phyloP scores from a whole-genome alignment of 2,329 filamentous ascomycete genomes.

The Grosmannia penicillata region DNA sequence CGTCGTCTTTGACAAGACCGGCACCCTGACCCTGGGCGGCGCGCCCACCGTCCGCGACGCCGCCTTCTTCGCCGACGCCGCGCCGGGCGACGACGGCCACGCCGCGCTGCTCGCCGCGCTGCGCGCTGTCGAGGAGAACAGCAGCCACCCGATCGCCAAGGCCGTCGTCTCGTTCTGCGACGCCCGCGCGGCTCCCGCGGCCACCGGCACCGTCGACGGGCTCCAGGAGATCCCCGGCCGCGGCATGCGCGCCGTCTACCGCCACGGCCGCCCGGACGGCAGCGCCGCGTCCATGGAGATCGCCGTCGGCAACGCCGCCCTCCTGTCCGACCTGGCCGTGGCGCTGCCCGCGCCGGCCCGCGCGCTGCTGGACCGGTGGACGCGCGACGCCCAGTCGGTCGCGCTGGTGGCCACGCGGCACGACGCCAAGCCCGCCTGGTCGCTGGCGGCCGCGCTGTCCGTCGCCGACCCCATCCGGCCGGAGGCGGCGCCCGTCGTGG shows the following conservation, averaged over 20 bases:
- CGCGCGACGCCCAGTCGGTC: slow-evolving; percentile 47
- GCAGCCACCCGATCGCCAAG: slow-evolving; percentile 60
- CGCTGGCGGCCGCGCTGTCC: slow-evolving; percentile 52
- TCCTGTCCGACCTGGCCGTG: slow-evolving; percentile 41
- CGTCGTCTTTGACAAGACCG: slow-evolving; percentile 81
- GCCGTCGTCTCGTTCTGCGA: slow-evolving; percentile 52
- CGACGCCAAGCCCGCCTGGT: slow-evolving; percentile 19
- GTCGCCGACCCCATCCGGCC: slow-evolving; percentile 69
- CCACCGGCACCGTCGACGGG: slow-evolving; percentile 17
- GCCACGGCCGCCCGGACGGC: background rate
- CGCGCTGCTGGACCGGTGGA: slow-evolving; percentile 37
- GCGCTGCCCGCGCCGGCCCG: slow-evolving; percentile 20
- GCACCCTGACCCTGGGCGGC: slow-evolving; percentile 61
- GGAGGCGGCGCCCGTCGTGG: slow-evolving; percentile 52
- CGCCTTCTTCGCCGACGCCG: slow-evolving; percentile 23
- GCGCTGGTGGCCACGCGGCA: slow-evolving; percentile 37
- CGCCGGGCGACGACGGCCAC: slow-evolving; percentile 11
- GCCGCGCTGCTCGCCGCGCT: slow-evolving; percentile 34
- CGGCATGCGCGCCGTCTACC: slow-evolving; percentile 45
- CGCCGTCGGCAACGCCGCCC: slow-evolving; percentile 56
- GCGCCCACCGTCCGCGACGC: slow-evolving; percentile 53
- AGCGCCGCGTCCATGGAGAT: slow-evolving; percentile 26
- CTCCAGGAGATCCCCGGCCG: slow-evolving; percentile 58
- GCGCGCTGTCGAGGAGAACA: slow-evolving; percentile 52
- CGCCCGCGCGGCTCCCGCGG: slow-evolving; percentile 8